Base-by-base conservation (phyloP, 257 asterid species). In the Primulina huaijiensis region DNA sequence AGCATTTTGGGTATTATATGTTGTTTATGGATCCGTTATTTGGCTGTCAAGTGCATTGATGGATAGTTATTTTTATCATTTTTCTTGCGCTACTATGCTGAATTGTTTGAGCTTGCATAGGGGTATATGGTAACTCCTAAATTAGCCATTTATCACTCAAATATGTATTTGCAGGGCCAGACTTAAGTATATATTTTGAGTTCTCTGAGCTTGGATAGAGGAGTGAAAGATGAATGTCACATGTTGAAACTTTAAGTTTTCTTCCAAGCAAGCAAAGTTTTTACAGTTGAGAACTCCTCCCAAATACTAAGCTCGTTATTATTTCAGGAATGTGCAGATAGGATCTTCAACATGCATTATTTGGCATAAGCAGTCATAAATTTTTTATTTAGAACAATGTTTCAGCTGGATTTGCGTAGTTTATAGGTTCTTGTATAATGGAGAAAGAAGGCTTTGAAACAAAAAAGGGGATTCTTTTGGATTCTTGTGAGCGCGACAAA, bases 391-490 rank as follows among this genome's bases (percentile, higher is more conserved):
- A 56, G 68, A 65, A 20, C 8, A 52, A 71, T 62, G 62, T 33
- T 55, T 43, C 64, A 67, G 77, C 70, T 12, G 72, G 60, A 66
- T 58, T 66, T 71, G 35, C 43, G 31, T 60, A 8, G n/a, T 52
- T 72, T 30, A 64, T 64, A 35, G 62, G 60, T 33, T 53, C 71
- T 74, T 35, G 50, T 59, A 63, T 23, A 62, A 85, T 79, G 82
- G 83, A 77, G 76, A 76, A 60, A 57, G 77, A 82, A 76, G 72
- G 58, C 29, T 74, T 72, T 16, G 66, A 62, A 23, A 68, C 63
- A 71, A 72, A 71, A 60, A 74, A 27, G 52, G 64, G 65, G 46
- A 23, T 34, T 59, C 60, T 74, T 71, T 27, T 71, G 60, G 64
- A n/a, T 74, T 52, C 72, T 58, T n/a, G 6, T 20, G 60, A 74